phyloP scores from a whole-genome alignment of 352 stramenopile species.

The Phytophthora tubulina region DNA sequence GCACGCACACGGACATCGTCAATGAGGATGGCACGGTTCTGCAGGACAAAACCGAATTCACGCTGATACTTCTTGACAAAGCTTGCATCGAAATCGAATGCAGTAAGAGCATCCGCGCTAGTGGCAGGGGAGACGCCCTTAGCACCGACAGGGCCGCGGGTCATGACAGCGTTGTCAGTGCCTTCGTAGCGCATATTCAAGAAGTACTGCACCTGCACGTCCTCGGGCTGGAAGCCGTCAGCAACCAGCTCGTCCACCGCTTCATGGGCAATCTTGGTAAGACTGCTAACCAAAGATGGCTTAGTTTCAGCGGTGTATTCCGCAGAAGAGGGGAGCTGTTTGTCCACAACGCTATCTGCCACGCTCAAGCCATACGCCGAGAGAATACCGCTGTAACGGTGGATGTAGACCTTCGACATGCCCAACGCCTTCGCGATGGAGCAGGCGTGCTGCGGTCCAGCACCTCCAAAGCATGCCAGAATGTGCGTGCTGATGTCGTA shows the following conservation, averaged over 20 bases:
- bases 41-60: conserved; percentile 98
- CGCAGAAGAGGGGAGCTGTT: conserved; percentile 91
- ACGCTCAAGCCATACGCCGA: conserved; percentile 98
- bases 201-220: conserved; percentile 95
- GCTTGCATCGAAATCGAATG: conserved; percentile 87
- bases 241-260: conserved; percentile 75
- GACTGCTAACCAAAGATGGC: conserved; percentile 47
- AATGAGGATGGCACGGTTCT: conserved; percentile 94
- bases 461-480: conserved; percentile 98
- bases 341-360: conserved; percentile 97
- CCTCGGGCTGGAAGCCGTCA: conserved; percentile 90
- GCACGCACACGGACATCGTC: conserved; percentile 98
- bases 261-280: conserved; percentile 68
- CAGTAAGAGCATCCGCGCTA: conserved; percentile 45
- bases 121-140: conserved; percentile 48
- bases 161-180: conserved; percentile 99
- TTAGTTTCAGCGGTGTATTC: conserved; percentile 72
- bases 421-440: conserved; percentile 96
- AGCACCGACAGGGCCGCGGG: conserved; percentile 62
- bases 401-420: conserved; percentile 98
- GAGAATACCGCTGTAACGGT: conserved; percentile 98
- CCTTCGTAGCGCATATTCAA: conserved; percentile 99
- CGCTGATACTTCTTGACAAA: conserved; percentile 96
- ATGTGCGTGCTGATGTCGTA: conserved; percentile 98
- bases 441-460: conserved; percentile 98